Evolutionary conservation across 306 rosid species (phyloP).

Genomic region (Citrullus mucosospermus): DNA sequence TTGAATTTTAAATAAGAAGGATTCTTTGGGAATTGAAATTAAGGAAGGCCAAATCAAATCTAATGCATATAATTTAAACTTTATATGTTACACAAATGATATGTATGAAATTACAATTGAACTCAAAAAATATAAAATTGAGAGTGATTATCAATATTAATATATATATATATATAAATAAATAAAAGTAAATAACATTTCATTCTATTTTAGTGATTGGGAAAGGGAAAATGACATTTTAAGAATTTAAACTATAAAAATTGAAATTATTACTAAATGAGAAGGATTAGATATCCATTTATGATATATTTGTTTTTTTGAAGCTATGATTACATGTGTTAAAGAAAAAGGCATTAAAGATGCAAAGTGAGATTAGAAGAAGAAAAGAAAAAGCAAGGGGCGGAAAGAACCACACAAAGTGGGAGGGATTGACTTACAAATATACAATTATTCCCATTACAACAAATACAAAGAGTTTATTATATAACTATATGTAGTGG

Average conservation of each 20-base stretch:
- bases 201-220: no score
- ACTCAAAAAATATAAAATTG: no score
- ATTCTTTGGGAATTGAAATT: not conserved
- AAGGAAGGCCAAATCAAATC: not conserved
- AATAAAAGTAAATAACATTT: no score
- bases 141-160: no score
- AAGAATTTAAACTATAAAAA: no score
- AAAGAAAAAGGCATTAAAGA: not conserved
- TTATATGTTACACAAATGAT: no score
- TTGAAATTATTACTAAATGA: no score
- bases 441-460: not conserved
- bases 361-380: not conserved
- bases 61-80: not conserved
- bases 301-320: not conserved
- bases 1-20: not conserved
- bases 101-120: no score
- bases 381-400: not conserved
- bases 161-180: no score
- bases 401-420: conserved; percentile 1
- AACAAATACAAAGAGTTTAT: not conserved
- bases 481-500: not conserved
- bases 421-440: not conserved
- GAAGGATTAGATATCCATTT: no score
- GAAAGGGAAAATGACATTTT: no score
- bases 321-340: not conserved